These are phyloP conservation scores for Aspergillus ochraceoroseus DNA, from an alignment of 2,329 filamentous ascomycete genomes.

Conservation along the genomic window DNA sequence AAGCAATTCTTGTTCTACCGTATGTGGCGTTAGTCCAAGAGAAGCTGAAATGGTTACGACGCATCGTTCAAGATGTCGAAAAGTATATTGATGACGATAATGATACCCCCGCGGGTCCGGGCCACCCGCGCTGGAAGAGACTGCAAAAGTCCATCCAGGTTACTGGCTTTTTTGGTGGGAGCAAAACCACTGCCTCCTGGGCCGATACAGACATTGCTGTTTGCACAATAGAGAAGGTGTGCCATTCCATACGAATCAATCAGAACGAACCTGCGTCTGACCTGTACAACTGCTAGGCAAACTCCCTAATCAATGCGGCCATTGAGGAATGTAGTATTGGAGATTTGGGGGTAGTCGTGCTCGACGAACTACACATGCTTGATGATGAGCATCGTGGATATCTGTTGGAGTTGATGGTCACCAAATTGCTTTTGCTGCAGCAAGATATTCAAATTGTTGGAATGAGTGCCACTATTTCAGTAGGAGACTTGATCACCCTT, in stretches of 20 bases:
- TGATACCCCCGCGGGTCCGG: constrained; percentile 36
- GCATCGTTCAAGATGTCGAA: constrained; percentile 58
- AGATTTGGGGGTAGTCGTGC: constrained; percentile 62
- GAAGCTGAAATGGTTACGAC: constrained; percentile 69
- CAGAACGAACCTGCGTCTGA: background rate
- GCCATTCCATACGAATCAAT: constrained; percentile 28
- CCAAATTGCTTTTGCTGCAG: constrained; percentile 65
- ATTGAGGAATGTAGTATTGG: constrained; percentile 65
- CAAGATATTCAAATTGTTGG: constrained; percentile 66
- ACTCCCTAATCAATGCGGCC: constrained; percentile 66
- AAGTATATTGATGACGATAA: constrained; percentile 34
- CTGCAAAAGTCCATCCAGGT: constrained; percentile 60
- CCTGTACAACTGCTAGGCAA: constrained; percentile 52
- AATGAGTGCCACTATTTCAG: constrained; percentile 74
- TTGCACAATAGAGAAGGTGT: constrained; percentile 70
- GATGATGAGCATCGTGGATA: constrained; percentile 72
- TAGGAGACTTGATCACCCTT: constrained; percentile 36
- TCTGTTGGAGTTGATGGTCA: constrained; percentile 67
- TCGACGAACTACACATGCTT: constrained; percentile 79
- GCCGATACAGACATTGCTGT: constrained; percentile 71
- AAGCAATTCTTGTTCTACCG: constrained; percentile 67
- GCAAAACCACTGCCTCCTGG: constrained; percentile 63
- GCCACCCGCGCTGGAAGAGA: constrained; percentile 52
- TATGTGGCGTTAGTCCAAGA: constrained; percentile 78
- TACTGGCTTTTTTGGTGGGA: constrained; percentile 70